Evolutionary conservation across 495 filamentous ascomycete genomes (phyloP), one percentile per base, ranked within the genome.

Genomic region (Trichoderma gamsii): DNA sequence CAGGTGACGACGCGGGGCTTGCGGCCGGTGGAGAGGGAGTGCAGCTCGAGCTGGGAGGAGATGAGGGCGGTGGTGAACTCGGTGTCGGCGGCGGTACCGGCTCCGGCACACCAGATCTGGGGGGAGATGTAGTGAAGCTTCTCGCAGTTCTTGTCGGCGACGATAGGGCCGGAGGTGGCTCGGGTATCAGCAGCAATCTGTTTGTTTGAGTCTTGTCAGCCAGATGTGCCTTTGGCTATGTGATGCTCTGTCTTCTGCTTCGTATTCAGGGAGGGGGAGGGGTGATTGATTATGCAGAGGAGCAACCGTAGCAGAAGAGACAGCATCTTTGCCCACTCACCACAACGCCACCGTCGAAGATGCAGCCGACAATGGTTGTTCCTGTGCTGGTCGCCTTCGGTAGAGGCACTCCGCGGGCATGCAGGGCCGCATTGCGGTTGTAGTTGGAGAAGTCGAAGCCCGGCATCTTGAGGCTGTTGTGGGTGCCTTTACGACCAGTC

Each of bases 61-160:
- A 99, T 97, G 77, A 99, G 88, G 72, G 96, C 88, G 65, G 95
- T 99, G 70, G 96, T 98, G 85, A 99, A 99, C 80, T 99, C 95
- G 70, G 95, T 99, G 79, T 99, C 96, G 70, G 96, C 95, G 70
- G 95, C 95, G 52, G 95, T 99, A 80, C 95, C 95, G 69, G 95
- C 96, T 73, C 96, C 96, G 16, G 96, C 96, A 82, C 96, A 99
- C 96, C 95, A 99, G 82, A 99, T 99, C 80, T 97, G 92, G 67
- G 96, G 92, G 13, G 95, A 84, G 79, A 98, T 99, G 84, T 96
- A 99, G 82, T 99, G 96, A 65, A 99, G 87, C 84, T 99, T 99
- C 81, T 99, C 92, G 81, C 96, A 99, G 87, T 99, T 99, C 91
- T 99, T 99, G 87, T 99, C 96, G 76, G 96, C 96, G 73, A 99